Evolutionary conservation across 73 alveolate species (phyloP).

Genomic region (Paramecium bursaria): DNA sequence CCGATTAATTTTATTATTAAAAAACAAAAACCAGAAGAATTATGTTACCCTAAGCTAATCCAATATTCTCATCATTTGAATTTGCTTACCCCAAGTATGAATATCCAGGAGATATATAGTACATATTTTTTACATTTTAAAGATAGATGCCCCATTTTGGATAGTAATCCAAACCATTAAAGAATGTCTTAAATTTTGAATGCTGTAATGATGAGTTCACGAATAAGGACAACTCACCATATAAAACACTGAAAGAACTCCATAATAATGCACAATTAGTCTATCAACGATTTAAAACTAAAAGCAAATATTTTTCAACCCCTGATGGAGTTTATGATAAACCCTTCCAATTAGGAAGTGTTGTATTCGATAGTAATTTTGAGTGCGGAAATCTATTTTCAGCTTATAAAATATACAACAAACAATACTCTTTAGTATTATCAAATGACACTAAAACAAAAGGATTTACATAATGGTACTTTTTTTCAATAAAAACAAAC

Average conservation of each 20-base stretch:
- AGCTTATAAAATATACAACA: constrained; percentile 76
- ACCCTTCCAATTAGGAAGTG: constrained; percentile 39
- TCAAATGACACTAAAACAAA: constrained; percentile 95
- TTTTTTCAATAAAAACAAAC: constrained; percentile 83
- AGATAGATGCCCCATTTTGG: constrained; percentile 36
- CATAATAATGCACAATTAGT: constrained; percentile 8
- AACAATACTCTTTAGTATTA: constrained; percentile 84
- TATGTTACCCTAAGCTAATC: constrained; percentile 46
- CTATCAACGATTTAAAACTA: constrained; percentile 37
- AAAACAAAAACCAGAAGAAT: not conserved
- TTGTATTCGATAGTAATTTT: constrained; percentile 78
- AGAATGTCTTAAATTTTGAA: constrained; percentile 23
- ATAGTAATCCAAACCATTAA: constrained; percentile 5
- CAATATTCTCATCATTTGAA: constrained; percentile 36
- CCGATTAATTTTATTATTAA: not conserved
- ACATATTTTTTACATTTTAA: not conserved
- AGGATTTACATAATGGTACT: constrained; percentile 97
- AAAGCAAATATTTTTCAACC: constrained; percentile 12
- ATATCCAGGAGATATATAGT: constrained; percentile 24
- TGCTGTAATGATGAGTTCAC: constrained; percentile 25
- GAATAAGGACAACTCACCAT: constrained; percentile 11
- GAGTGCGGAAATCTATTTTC: constrained; percentile 83
- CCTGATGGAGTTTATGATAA: not conserved
- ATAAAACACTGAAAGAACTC: constrained; percentile 31
- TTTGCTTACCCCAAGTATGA: constrained; percentile 19